Evolutionary conservation across 2,329 filamentous ascomycete species (phyloP), one percentile per base, ranked within the genome.

Genomic region (Dactylellina drechsleri): DNA sequence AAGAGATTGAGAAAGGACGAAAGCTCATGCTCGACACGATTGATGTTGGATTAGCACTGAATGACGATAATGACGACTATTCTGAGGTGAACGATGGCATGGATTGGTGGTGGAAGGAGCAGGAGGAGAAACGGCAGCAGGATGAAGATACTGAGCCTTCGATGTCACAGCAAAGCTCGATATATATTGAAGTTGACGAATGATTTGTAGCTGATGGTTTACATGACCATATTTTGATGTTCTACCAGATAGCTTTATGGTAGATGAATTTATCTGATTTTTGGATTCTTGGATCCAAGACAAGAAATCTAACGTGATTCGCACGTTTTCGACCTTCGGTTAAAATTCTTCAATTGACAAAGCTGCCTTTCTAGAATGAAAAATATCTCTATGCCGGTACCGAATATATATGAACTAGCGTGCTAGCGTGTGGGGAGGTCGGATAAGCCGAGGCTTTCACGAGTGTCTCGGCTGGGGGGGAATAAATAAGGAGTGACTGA

Each of bases 41-140:
- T n/a, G 64, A 75, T 31, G 50, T 75, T 26, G 71, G 71, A 8
- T 18, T 59, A 23, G 31, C 43, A 23, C 36, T 75, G 3, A 75
- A 75, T 20, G 62, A 75, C 18, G 71, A 67, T n/a, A 45, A 47
- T 28, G 50, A 64, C 3, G 59, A 58, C 28, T 13, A 58, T 47
- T 43, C 26, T 10, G 71, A 53, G 8, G 20, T 65, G 12, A 64
- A 68, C 18, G 71, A 75, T 16, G 71, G 71, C 7, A 75, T 75
- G 71, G 59, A 75, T n/a, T 75, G 71, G 71, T 75, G 71, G 71
- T 75, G 71, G 71, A 68, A 75, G 43, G 71, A 75, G 50, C 71
- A 68, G 26, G 71, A 68, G 13, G 64, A 62, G 43, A 67, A 65
- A 47, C 52, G 64, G 15, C 52, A 31, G n/a, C 57, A 64, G 31